These are phyloP conservation scores for Mycocentrospora acerina DNA, from an alignment of 2,329 filamentous ascomycete species.

Conservation along the genomic window DNA sequence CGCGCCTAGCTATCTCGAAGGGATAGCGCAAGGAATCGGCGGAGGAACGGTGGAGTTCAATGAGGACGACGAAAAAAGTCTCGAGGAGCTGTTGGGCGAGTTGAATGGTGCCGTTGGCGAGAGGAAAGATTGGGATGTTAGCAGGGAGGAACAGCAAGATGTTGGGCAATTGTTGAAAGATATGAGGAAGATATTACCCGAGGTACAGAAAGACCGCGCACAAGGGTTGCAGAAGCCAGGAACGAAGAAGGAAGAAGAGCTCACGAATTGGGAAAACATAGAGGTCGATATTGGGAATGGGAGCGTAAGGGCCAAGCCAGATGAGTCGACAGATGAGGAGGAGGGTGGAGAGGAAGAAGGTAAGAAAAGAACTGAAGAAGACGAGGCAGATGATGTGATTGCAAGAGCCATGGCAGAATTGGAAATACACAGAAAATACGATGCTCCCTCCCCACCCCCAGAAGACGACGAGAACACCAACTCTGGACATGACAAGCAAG, in stretches of 20 bases:
- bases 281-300: conserved; percentile 32
- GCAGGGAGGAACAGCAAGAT: conserved; percentile 43
- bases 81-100: conserved; percentile 51
- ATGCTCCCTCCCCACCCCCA: conserved; percentile 23
- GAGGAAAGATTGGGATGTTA: conserved; percentile 44
- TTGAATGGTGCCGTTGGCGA: conserved; percentile 32
- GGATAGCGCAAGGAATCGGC: conserved; percentile 32
- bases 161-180: conserved; percentile 46
- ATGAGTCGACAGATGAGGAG: conserved; percentile 19
- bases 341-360: conserved; percentile 15
- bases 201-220: conserved; percentile 21
- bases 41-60: conserved; percentile 29
- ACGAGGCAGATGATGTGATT: conserved; percentile 51
- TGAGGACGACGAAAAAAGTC: conserved; percentile 46
- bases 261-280: conserved; percentile 37
- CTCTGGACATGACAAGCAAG: conserved; percentile 7
- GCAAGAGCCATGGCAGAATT: conserved; percentile 50
- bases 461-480: conserved; percentile 15
- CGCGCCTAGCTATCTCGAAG: conserved; percentile 38
- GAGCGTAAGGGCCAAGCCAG: conserved; percentile 14
- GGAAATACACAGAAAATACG: conserved; percentile 46
- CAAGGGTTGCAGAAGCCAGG: conserved; percentile 4
- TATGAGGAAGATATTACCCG: conserved; percentile 43
- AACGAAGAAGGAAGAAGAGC: conserved; percentile 12
- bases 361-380: conserved; percentile 34